These are phyloP conservation scores for Letharia columbiana DNA, from an alignment of 495 filamentous ascomycete genomes.

Conservation along the genomic window DNA sequence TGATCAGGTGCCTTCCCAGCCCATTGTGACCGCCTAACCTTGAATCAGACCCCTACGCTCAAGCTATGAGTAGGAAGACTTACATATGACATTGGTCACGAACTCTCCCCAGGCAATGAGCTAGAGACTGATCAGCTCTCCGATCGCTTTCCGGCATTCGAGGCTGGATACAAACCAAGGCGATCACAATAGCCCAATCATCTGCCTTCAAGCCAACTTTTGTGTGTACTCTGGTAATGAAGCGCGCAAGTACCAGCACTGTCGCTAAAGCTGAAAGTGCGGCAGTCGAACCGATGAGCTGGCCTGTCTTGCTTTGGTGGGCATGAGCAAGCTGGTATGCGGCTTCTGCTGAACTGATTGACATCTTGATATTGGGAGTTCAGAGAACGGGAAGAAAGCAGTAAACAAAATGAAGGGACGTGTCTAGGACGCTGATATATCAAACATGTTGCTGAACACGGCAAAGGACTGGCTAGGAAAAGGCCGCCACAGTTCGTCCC, in stretches of 20 bases:
- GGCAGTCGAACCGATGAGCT: constrained; percentile 1
- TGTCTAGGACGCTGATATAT: not conserved
- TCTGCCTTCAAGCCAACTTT: not conserved
- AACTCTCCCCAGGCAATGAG: not conserved
- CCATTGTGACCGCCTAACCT: not conserved
- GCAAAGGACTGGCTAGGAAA: not conserved
- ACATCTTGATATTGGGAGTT: not conserved
- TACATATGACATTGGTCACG: constrained; percentile 1
- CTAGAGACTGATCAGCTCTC: not conserved
- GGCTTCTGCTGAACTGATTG: not conserved
- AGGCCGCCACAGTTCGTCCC: not conserved
- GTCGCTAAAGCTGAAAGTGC: not conserved
- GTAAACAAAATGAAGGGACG: not conserved
- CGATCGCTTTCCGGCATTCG: not conserved
- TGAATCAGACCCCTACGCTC: not conserved
- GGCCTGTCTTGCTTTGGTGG: not conserved
- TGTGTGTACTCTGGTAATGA: not conserved
- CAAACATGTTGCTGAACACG: not conserved
- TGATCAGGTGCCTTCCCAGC: not conserved
- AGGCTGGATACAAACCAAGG: constrained; percentile 1
- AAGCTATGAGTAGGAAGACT: not conserved
- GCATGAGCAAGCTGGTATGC: not conserved
- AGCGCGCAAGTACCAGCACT: not conserved
- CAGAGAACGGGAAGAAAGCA: not conserved
- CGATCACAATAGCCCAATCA: not conserved